phyloP scores from a whole-genome alignment of 169 alveolate species.

The Ichthyophthirius multifiliis region DNA sequence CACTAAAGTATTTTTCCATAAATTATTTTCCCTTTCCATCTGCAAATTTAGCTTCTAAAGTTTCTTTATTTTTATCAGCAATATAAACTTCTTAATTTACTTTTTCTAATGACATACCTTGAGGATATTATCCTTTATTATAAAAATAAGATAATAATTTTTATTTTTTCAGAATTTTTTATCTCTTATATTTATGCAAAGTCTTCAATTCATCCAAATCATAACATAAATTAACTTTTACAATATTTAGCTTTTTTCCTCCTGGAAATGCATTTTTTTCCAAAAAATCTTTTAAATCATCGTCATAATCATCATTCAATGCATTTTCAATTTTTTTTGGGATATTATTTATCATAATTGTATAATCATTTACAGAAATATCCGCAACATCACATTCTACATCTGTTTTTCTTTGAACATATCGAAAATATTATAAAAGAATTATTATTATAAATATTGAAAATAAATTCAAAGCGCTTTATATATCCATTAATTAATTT shows the following conservation, averaged over 20 bases:
- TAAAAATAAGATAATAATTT: neutral
- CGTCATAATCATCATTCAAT: neutral
- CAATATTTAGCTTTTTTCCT: neutral
- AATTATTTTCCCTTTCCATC: neutral
- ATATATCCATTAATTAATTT: neutral
- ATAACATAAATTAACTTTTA: neutral
- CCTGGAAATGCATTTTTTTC: neutral
- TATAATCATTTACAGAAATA: neutral
- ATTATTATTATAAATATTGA: neutral
- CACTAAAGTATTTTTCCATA: slow-evolving; percentile 6
- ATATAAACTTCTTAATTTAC: neutral
- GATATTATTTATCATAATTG: neutral
- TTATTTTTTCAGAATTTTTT: neutral
- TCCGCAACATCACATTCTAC: neutral
- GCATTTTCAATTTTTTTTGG: neutral
- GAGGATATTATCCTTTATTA: neutral
- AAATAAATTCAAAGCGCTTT: neutral
- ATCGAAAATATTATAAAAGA: neutral
- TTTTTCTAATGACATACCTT: neutral
- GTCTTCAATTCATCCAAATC: neutral
- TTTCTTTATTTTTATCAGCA: neutral
- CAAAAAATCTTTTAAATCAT: slow-evolving; percentile 1
- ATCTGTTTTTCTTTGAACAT: neutral
- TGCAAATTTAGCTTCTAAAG: neutral
- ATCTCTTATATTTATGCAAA: neutral